Conservation (phyloP, 176 grass and related monocot genomes). For the Eleusine indica region DNA sequence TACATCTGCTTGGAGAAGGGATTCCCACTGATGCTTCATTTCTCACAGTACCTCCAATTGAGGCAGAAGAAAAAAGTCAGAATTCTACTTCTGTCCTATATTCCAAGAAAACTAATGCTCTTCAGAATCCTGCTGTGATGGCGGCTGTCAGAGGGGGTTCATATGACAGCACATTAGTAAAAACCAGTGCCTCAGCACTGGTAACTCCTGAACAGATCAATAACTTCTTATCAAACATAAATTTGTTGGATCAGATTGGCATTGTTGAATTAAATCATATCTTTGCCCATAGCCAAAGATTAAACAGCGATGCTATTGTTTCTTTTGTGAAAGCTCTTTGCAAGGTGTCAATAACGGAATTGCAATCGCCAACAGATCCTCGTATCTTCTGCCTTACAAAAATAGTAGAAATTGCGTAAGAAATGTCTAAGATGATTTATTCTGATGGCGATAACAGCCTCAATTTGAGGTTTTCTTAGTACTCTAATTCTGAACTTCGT, state of each 20-base stretch:
- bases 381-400: conserved; percentile 99
- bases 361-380: conserved; percentile 89
- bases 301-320: conserved; percentile 97
- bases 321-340: conserved; percentile 98
- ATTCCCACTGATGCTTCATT: conserved; percentile 92
- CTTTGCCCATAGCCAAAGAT: conserved; percentile 95
- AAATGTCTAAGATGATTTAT: conserved; percentile 25
- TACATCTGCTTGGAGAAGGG: conserved; percentile 94
- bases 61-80: conserved; percentile 68
- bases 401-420: conserved; percentile 98
- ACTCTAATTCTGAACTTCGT: conserved; percentile 41
- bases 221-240: conserved; percentile 89
- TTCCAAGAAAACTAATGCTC: conserved; percentile 75
- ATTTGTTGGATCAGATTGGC: conserved; percentile 95
- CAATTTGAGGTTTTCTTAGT: conserved; percentile 20
- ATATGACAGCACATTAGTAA: conserved; percentile 85
- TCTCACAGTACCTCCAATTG: conserved; percentile 62
- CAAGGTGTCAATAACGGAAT: conserved; percentile 93
- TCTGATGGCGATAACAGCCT: conserved; percentile 28
- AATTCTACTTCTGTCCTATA: conserved; percentile 55
- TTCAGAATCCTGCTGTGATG: conserved; percentile 94
- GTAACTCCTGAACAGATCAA: conserved; percentile 94
- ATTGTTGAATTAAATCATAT: conserved; percentile 98
- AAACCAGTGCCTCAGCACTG: conserved; percentile 58
- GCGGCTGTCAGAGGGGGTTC: conserved; percentile 91